Base-by-base conservation (phyloP, 2,329 filamentous ascomycete genomes). In the Didymella arachidicola region DNA sequence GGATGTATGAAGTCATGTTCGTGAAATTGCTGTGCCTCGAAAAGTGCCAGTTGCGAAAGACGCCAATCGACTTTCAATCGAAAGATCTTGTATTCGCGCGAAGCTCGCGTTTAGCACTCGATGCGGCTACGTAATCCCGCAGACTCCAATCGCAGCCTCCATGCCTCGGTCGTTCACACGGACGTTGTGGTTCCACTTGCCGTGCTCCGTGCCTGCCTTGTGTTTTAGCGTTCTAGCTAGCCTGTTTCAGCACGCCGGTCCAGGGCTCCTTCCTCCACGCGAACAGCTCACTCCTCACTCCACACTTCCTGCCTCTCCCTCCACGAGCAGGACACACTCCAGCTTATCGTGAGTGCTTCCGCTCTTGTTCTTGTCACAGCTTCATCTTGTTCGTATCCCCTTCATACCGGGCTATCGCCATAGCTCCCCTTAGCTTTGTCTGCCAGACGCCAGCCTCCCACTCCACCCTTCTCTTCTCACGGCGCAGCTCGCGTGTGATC, bases 1-100 rank as follows among this genome's bases (percentile, higher is more conserved):
- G 88, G 60, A 95, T 86, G 76, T 90, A 89, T 62, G 90, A 88
- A 11, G 90, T 93, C 91, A 95, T 96, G 43, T 61, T 83, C 76
- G 58, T 50, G 59, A 19, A 5, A 10, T 8, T 42, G 16, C 36
- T 4, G 8, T 19, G 14, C 14, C 16, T 19, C 36, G 16, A 18
- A 38, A 10, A 19, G 12, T 32, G 25, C 50, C 34, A n/a, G 43
- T 46, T 59, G 29, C 25, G 32, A 34, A 29, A 19, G 4, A 32
- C 25, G 5, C 3, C 16, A n/a, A 36, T 14, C 6, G 39, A 34
- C 34, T 43, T 26, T 26, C 41, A 36, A 34, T 53, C 22, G 45
- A 48, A 46, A 41, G 36, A 41, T 53, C 30, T 56, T 62, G 44
- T 53, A 42, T 38, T 50, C 49, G 56, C 50, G 50, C 25, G 30